phyloP scores from a whole-genome alignment of 2,329 filamentous ascomycete genomes.

The Cryphonectria carpinicola region DNA sequence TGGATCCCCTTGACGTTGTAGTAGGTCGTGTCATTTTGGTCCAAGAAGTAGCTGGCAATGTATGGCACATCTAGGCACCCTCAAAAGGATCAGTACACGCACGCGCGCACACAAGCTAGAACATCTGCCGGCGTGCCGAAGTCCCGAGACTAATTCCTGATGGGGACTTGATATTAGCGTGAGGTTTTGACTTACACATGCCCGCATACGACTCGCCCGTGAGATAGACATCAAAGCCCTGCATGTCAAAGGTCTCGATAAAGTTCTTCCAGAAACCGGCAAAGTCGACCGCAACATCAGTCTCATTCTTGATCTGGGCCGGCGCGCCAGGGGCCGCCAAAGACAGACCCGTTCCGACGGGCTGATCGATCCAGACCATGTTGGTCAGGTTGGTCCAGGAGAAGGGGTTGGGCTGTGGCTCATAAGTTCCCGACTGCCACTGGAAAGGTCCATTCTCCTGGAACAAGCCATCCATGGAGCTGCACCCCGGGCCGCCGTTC shows the following conservation, averaged over 20 bases:
- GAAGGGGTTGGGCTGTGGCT: slow-evolving; percentile 66
- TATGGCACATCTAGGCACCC: slow-evolving; percentile 57
- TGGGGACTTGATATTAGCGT: neutral
- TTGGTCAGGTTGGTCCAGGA: slow-evolving; percentile 74
- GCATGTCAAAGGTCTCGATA: slow-evolving; percentile 65
- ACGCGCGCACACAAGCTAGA: neutral
- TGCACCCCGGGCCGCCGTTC: slow-evolving; percentile 60
- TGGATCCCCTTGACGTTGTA: slow-evolving; percentile 69
- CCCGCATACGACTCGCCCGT: slow-evolving; percentile 68
- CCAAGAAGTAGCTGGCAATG: slow-evolving; percentile 70
- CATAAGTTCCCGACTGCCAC: slow-evolving; percentile 68
- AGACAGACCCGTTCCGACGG: slow-evolving; percentile 65
- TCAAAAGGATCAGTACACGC: neutral
- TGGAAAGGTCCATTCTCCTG: slow-evolving; percentile 74
- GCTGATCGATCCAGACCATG: slow-evolving; percentile 73
- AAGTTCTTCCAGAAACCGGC: slow-evolving; percentile 77
- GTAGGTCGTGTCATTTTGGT: slow-evolving; percentile 62
- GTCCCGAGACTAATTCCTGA: neutral
- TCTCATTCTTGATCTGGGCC: slow-evolving; percentile 62
- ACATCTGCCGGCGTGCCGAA: neutral
- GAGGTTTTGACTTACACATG: slow-evolving; percentile 38
- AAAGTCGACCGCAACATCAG: slow-evolving; percentile 68
- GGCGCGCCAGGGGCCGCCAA: slow-evolving; percentile 53
- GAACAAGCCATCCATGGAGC: slow-evolving; percentile 66
- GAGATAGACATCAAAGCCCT: slow-evolving; percentile 68